Evolutionary conservation across 805 yeast genomes (phyloP), one percentile per base, ranked within the genome.

Genomic region (Maudiozyma barnettii): DNA sequence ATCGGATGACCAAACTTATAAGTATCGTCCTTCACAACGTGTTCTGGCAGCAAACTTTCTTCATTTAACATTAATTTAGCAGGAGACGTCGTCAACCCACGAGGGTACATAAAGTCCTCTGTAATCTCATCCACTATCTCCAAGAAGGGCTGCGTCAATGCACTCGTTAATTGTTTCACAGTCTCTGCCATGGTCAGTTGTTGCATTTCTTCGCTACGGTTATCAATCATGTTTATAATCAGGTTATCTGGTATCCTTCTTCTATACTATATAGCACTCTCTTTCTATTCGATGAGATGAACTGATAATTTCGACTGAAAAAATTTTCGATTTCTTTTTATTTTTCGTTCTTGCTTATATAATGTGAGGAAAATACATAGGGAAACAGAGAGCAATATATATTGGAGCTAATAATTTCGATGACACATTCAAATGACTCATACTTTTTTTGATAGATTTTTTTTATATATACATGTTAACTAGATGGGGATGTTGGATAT

Each of bases 41-140:
- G 29, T 13, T 44, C 41, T 4, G 29, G 16, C 1, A 26, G 30
- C 4, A 50, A n/a, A 13, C 5, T 3, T 26, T 14, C 31, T 13
- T 43, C 30, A 6, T 39, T 33, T 30, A 23, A 40, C 4, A 51
- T 26, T 7, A 51, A 37, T n/a, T 13, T n/a, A 14, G 44, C 50
- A 3, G 54, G 48, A 2, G 51, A 42, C 36, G 23, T 31, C 2
- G 19, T 30, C 26, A 47, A 35, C 4, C 51, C 53, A 22, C 51
- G 37, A n/a, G 65, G 64, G 42, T 59, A 60, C 63, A 62, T 60
- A 35, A 60, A 51, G 12, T 48, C 40, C 41, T 62, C 66, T 8
- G 60, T 46, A 20, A 61, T 33, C 3, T 45, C 45, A 33, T 61
- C 63, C 9, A 52, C 51, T 37, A 59, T 35, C 19, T 42, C 46